Conservation (phyloP, 805 yeast species). For the Metschnikowia hibisci region DNA sequence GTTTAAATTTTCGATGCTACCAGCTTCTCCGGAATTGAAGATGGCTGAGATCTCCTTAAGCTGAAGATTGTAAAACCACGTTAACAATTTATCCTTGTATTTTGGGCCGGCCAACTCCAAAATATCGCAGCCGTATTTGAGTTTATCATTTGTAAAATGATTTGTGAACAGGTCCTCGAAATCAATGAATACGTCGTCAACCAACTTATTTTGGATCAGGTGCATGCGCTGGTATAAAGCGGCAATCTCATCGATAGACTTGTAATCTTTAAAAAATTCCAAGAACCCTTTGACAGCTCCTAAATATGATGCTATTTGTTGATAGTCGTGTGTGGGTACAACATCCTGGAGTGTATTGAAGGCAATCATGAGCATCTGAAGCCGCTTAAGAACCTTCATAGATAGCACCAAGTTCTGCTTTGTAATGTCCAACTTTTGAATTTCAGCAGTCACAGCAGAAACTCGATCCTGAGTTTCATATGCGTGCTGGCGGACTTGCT, state of each 20-base stretch:
- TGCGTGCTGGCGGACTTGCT: conserved; percentile 47
- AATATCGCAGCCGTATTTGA: conserved; percentile 65
- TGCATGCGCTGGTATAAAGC: conserved; percentile 56
- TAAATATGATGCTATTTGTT: conserved; percentile 56
- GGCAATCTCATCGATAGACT: conserved; percentile 79
- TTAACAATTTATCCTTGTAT: conserved; percentile 54
- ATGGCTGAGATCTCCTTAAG: conserved; percentile 72
- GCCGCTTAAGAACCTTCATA: conserved; percentile 80
- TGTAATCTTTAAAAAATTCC: conserved; percentile 70
- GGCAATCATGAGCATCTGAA: conserved; percentile 81
- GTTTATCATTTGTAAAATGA: conserved; percentile 28
- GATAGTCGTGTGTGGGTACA: conserved; percentile 45
- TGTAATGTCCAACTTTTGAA: conserved; percentile 73
- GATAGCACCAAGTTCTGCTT: conserved; percentile 80
- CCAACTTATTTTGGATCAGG: conserved; percentile 54
- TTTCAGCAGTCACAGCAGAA: conserved; percentile 67
- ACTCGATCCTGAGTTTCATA: conserved; percentile 57
- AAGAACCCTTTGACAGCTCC: conserved; percentile 72
- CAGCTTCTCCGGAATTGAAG: conserved; percentile 88
- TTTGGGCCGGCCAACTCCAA: conserved; percentile 61
- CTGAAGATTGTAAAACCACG: conserved; percentile 69
- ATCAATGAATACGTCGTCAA: conserved; percentile 70
- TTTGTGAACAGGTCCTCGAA: conserved; percentile 48
- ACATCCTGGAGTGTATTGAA: conserved; percentile 55
- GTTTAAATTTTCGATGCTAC: conserved; percentile 80